These are phyloP conservation scores for Globomyces sp. DNA, from an alignment of 371 early-diverging fungal genomes.

Conservation along the genomic window DNA sequence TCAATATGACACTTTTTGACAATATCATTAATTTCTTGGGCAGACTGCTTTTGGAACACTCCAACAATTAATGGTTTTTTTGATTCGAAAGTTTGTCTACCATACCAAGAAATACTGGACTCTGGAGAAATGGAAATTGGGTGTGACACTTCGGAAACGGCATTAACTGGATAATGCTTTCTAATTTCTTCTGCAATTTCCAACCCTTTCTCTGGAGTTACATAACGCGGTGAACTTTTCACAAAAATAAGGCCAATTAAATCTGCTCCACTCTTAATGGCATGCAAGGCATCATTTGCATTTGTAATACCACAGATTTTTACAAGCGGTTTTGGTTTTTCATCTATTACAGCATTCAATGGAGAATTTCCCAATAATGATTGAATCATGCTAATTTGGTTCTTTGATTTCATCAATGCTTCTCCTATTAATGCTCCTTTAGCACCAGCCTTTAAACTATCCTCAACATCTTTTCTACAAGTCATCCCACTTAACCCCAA, in stretches of 20 bases:
- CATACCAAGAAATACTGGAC: slow-evolving; percentile 15
- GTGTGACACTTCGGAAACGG: too few relatives aligned
- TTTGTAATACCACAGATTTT: slow-evolving; percentile 91
- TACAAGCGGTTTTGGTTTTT: slow-evolving; percentile 47
- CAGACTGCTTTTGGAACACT: slow-evolving; percentile 84
- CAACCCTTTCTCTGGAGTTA: slow-evolving; percentile 58
- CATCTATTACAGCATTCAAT: slow-evolving; percentile 9
- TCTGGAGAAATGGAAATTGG: background rate
- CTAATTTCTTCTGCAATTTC: slow-evolving; percentile 67
- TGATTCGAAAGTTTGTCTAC: slow-evolving; percentile 13
- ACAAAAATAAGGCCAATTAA: slow-evolving; percentile 92
- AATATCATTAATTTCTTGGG: slow-evolving; percentile 71
- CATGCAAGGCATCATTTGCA: slow-evolving; percentile 75
- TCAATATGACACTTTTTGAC: slow-evolving; percentile 72
- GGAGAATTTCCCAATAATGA: slow-evolving; percentile 45
- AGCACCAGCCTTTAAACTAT: slow-evolving; percentile 69
- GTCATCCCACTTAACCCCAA: slow-evolving; percentile 91
- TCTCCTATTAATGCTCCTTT: slow-evolving; percentile 92
- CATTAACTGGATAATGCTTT: slow-evolving; percentile 8
- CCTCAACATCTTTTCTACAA: slow-evolving; percentile 77
- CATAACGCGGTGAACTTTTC: slow-evolving; percentile 49
- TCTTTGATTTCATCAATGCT: slow-evolving; percentile 85
- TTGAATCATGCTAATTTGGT: slow-evolving; percentile 71
- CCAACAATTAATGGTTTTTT: slow-evolving; percentile 82
- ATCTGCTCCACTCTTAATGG: slow-evolving; percentile 80